Base-by-base conservation (phyloP, 805 yeast species). In the Saccharomycopsis sp. region DNA sequence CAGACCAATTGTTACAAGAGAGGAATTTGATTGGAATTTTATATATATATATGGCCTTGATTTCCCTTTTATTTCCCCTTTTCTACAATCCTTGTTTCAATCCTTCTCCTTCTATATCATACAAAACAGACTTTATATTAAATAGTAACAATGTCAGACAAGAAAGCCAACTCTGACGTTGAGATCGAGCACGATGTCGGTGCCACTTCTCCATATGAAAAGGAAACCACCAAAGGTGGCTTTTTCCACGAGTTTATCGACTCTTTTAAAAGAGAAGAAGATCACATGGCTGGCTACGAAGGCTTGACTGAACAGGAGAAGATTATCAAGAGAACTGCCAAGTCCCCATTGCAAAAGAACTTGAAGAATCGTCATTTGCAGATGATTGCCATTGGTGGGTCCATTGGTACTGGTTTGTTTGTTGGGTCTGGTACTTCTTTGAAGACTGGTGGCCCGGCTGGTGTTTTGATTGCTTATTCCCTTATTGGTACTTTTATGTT, bases 381-480 rank as follows among this genome's bases (percentile, higher is more conserved):
- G 56, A 72, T 77, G 77, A 73, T 77, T 46, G 79, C 85, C 29
- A 68, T 79, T 41, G 86, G 83, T 47, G 83, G 84, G 51, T 69
- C 78, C 46, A 75, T 79, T 48, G 85, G 87, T 57, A 76, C 84
- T 22, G 84, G 86, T 54, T 59, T 78, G 42, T 76, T 79, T 48
- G 71, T 78, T 40, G 83, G 82, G 43, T 69, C 80, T 2, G 84
- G 83, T 40, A 59, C 68, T 32, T 73, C 81, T 1, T 61, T 80
- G 45, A 55, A 56, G 26, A 64, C 68, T 15, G 80, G 80, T 52
- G 86, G 86, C 31, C 80, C 83, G 4, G 82, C 76, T 2, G 71
- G 79, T 25, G 56, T 78, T 26, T 64, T 78, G 38, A 70, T 77
- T 31, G 77, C 73, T 46, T 71, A 77, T 64, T 50, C 58, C 17